These are phyloP conservation scores for Colletotrichum paranaense DNA, from an alignment of 2,329 filamentous ascomycete species.

Conservation along the genomic window DNA sequence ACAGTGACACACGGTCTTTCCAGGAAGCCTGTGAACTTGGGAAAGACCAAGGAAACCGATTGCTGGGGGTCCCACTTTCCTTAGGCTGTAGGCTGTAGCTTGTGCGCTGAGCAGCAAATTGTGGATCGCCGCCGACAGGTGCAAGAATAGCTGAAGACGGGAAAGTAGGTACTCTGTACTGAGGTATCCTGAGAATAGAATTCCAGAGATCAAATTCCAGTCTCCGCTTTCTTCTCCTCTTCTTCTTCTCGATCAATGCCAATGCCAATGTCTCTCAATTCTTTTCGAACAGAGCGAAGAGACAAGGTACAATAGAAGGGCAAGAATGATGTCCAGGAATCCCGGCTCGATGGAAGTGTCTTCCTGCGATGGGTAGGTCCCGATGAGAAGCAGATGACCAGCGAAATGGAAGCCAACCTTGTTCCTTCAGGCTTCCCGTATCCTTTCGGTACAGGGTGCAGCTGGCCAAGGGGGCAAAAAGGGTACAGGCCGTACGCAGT, in stretches of 20 bases:
- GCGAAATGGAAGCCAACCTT: conserved; percentile 11
- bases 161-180: not conserved
- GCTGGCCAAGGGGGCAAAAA: not conserved
- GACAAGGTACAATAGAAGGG: not conserved
- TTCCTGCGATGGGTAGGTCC: not conserved
- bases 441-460: conserved; percentile 11
- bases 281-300: not conserved
- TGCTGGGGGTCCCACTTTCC: conserved; percentile 21
- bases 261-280: not conserved
- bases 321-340: not conserved
- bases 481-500: not conserved
- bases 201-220: not conserved
- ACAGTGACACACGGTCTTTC: conserved; percentile 34
- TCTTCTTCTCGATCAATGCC: not conserved
- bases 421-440: not conserved
- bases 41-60: conserved; percentile 30
- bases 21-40: conserved; percentile 17
- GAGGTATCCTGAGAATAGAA: not conserved
- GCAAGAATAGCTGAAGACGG: not conserved
- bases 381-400: conserved; percentile 29
- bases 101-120: not conserved
- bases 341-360: conserved; percentile 1
- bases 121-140: not conserved
- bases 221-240: not conserved
- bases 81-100: not conserved